phyloP scores from a whole-genome alignment of 352 stramenopile species.

The Phytophthora cryptogea region DNA sequence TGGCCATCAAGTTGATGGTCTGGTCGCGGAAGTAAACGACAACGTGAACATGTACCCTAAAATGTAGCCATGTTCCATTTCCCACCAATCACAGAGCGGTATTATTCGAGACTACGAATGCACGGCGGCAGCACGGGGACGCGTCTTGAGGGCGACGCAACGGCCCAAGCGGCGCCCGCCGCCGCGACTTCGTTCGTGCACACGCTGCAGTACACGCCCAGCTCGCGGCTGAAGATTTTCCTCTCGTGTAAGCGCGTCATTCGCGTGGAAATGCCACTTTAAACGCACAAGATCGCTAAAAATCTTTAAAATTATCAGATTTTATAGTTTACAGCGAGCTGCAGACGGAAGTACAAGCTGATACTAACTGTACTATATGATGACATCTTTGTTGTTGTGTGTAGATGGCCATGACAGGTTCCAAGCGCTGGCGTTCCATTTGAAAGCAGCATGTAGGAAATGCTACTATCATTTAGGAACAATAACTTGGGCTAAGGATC shows the following conservation, averaged over 20 bases:
- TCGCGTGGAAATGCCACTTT: not conserved
- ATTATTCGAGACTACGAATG: slow-evolving; percentile 11
- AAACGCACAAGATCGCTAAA: not conserved
- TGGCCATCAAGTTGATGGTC: not conserved
- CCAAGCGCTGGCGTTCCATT: slow-evolving; percentile 69
- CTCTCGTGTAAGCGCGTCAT: slow-evolving; percentile 54
- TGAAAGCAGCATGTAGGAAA: slow-evolving; percentile 62
- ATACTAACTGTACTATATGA: not conserved
- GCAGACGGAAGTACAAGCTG: not conserved
- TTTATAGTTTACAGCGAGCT: not conserved
- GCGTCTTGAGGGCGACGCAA: slow-evolving; percentile 11
- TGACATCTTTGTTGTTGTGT: not conserved
- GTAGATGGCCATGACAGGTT: slow-evolving; percentile 78
- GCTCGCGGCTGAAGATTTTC: slow-evolving; percentile 69
- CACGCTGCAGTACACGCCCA: slow-evolving; percentile 48
- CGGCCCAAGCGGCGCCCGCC: not conserved
- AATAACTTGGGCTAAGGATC: not conserved
- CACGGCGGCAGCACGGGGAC: slow-evolving; percentile 8
- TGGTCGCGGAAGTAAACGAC: slow-evolving; percentile 4
- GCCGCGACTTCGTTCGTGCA: slow-evolving; percentile 1
- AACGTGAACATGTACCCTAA: not conserved
- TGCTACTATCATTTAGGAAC: not conserved
- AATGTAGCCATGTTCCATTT: slow-evolving; percentile 8
- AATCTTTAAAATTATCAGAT: slow-evolving; percentile 1
- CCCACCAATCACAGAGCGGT: slow-evolving; percentile 13